phyloP scores from a whole-genome alignment of 176 grass and related monocot species.

The Carex parvula region DNA sequence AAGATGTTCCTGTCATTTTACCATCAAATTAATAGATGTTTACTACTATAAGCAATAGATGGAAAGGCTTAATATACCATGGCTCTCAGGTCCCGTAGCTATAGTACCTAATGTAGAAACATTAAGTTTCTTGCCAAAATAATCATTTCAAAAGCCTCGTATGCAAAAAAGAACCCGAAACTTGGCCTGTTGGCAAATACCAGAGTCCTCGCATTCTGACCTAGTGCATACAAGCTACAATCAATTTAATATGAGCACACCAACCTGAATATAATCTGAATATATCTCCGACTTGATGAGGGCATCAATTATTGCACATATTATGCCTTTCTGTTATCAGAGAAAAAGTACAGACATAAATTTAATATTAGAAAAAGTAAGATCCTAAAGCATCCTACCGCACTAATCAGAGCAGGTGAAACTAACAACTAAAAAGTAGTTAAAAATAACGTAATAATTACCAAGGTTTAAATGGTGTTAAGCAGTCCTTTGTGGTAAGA shows the following conservation, averaged over 20 bases:
- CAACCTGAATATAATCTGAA: constrained; percentile 82
- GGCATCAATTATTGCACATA: constrained; percentile 70
- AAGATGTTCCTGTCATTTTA: constrained; percentile 74
- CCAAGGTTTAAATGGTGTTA: neutral
- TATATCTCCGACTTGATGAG: constrained; percentile 84
- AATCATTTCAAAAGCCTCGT: neutral
- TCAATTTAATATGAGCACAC: constrained; percentile 24
- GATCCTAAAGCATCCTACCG: neutral
- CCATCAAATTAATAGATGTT: constrained; percentile 27
- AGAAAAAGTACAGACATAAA: constrained; percentile 13
- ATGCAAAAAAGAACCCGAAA: neutral
- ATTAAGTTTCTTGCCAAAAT: neutral
- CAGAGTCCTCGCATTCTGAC: neutral
- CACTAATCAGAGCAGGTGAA: neutral
- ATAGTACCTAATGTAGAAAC: neutral
- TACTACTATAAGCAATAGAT: neutral
- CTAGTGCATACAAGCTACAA: neutral
- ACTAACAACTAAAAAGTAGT: neutral
- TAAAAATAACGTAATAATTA: neutral
- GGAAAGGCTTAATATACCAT: neutral
- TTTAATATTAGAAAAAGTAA: neutral
- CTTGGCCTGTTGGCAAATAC: neutral
- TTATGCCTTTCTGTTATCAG: constrained; percentile 35
- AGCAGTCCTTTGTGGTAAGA: neutral
- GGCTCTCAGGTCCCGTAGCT: neutral